A percentile compares a stretch with the other conserved stretches of the same genome.
phyloP scores from a whole-genome alignment of 208 protist genomes.

The Strigomonas galati region DNA sequence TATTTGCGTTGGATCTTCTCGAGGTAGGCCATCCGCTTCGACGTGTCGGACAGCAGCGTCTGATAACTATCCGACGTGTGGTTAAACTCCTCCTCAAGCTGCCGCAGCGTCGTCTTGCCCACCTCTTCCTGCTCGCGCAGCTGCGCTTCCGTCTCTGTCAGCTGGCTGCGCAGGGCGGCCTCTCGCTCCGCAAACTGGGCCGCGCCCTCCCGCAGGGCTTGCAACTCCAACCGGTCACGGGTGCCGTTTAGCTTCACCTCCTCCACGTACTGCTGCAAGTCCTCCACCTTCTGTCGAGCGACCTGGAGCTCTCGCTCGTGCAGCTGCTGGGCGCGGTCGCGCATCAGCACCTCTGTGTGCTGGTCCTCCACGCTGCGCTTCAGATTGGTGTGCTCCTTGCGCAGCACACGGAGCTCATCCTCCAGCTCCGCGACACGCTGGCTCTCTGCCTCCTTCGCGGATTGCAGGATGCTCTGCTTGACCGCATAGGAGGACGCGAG shows the following conservation, averaged over 20 bases:
- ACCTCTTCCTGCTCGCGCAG: slow-evolving; percentile 17
- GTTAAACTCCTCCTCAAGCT: slow-evolving; percentile 74
- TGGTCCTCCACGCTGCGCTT: slow-evolving; percentile 3
- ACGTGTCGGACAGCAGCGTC: slow-evolving; percentile 62
- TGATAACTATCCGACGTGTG: slow-evolving; percentile 59
- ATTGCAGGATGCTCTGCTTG: slow-evolving; percentile 46
- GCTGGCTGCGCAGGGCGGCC: neutral
- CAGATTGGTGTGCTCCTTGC: slow-evolving; percentile 1
- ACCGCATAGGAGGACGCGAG: slow-evolving; percentile 49
- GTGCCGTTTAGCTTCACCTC: slow-evolving; percentile 13
- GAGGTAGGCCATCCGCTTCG: slow-evolving; percentile 41
- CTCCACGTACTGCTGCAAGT: slow-evolving; percentile 16
- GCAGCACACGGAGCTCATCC: slow-evolving; percentile 24
- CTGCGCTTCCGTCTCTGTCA: slow-evolving; percentile 14
- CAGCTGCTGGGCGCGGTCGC: neutral
- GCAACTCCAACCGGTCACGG: neutral
- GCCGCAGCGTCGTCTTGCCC: slow-evolving; percentile 19
- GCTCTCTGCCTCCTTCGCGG: slow-evolving; percentile 47
- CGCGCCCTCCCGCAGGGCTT: slow-evolving; percentile 11
- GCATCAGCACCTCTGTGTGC: slow-evolving; percentile 6
- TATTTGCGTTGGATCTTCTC: slow-evolving; percentile 75
- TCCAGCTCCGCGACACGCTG: slow-evolving; percentile 33
- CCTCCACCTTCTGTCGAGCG: slow-evolving; percentile 12
- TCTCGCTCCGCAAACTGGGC: neutral
- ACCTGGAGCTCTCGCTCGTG: slow-evolving; percentile 10